Evolutionary conservation across 148 eudicot species (phyloP).

Genomic region (Arctostaphylos glauca): DNA sequence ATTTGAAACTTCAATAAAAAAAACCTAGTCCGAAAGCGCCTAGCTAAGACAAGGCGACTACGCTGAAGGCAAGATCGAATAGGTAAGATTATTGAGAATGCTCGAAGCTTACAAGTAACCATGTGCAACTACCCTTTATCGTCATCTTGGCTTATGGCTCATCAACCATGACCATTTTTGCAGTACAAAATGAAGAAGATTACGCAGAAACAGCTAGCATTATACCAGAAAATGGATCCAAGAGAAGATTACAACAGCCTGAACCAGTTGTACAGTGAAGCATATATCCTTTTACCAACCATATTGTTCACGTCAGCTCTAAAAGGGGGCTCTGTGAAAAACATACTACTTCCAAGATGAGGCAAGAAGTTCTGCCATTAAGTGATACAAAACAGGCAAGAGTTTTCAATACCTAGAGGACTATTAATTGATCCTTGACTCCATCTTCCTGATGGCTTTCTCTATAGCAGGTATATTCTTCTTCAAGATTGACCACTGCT

Average conservation of each 20-base stretch:
- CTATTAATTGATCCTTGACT: constrained; percentile 29
- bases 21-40: too few relatives aligned
- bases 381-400: not conserved
- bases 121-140: too few relatives aligned
- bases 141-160: too few relatives aligned
- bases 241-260: not conserved
- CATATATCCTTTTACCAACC: not conserved
- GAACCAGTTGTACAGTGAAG: not conserved
- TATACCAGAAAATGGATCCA: not conserved
- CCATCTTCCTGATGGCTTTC: constrained; percentile 78
- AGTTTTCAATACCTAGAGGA: not conserved
- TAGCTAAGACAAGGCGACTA: too few relatives aligned
- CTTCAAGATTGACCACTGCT: constrained; percentile 76
- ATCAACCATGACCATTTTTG: too few relatives aligned
- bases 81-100: too few relatives aligned
- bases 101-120: too few relatives aligned
- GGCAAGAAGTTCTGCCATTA: not conserved
- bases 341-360: not conserved
- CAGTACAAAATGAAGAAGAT: not conserved
- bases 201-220: not conserved
- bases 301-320: not conserved
- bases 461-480: constrained; percentile 82
- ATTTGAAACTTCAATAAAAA: too few relatives aligned
- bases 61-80: too few relatives aligned
- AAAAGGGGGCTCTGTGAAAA: not conserved